phyloP scores from a whole-genome alignment of 176 grass and related monocot genomes.

The Phoenix dactylifera region DNA sequence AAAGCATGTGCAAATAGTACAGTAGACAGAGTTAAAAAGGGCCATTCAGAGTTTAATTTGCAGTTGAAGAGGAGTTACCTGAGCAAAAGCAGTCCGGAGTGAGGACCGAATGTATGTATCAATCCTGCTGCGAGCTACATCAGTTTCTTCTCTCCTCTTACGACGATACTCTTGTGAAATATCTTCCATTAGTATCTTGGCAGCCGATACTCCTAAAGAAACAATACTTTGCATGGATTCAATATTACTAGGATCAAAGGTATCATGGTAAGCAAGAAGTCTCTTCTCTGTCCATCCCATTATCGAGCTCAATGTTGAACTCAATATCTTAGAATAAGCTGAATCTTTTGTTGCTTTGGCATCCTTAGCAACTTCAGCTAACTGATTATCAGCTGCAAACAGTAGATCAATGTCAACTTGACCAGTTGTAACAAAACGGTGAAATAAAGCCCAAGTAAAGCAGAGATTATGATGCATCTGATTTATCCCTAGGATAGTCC shows the following conservation, averaged over 20 bases:
- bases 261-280: constrained; percentile 94
- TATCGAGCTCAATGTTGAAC: constrained; percentile 83
- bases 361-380: constrained; percentile 82
- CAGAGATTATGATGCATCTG: constrained; percentile 93
- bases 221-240: constrained; percentile 94
- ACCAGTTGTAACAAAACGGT: constrained; percentile 60
- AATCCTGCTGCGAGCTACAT: constrained; percentile 81
- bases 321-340: constrained; percentile 87
- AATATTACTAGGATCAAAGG: constrained; percentile 80
- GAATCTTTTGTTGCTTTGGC: constrained; percentile 88
- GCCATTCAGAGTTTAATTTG: neutral
- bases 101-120: constrained; percentile 91
- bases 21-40: too few species aligned
- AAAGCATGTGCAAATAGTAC: neutral
- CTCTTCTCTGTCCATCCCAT: constrained; percentile 98
- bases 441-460: constrained; percentile 94
- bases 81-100: constrained; percentile 92
- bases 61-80: constrained; percentile 30
- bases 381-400: constrained; percentile 70
- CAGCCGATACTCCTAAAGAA: constrained; percentile 79
- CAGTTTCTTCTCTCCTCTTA: constrained; percentile 79
- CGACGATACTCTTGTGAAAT: constrained; percentile 95
- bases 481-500: constrained; percentile 80
- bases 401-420: constrained; percentile 89
- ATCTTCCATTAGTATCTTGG: constrained; percentile 92